phyloP scores from a whole-genome alignment of 352 stramenopile species.

The Phytophthora citrophthora region DNA sequence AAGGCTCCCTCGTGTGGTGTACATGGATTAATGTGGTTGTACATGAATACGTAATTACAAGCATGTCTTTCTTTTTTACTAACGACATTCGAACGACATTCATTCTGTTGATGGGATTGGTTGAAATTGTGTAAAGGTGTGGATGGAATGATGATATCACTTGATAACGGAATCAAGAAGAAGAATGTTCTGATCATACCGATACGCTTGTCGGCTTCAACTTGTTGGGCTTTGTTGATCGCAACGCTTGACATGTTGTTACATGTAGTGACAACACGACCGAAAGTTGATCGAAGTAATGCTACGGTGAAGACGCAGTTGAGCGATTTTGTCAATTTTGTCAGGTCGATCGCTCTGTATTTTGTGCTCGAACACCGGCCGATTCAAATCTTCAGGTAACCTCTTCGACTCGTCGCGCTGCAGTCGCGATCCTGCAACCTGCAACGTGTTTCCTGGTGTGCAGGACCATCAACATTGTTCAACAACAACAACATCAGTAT shows the following conservation, averaged over 20 bases:
- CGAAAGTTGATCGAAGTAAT: slow-evolving; percentile 1
- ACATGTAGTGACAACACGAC: neutral
- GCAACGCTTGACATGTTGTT: neutral
- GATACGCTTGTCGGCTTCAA: neutral
- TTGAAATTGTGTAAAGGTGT: neutral
- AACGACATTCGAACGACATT: neutral
- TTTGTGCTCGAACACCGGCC: slow-evolving; percentile 5
- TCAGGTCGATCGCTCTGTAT: slow-evolving; percentile 6
- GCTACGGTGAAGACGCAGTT: slow-evolving; percentile 3
- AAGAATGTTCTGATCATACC: no score
- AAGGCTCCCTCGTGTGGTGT: slow-evolving; percentile 1
- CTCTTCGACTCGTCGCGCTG: slow-evolving; percentile 27
- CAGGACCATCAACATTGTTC: slow-evolving; percentile 6
- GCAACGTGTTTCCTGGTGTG: neutral
- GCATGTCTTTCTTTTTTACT: neutral
- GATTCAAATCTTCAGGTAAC: slow-evolving; percentile 19
- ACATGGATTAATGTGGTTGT: neutral
- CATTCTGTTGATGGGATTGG: neutral
- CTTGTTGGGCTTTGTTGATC: neutral
- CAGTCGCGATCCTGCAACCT: slow-evolving; percentile 19
- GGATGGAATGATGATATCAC: no score
- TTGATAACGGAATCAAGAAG: no score
- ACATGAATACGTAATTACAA: slow-evolving; percentile 10
- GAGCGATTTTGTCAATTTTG: neutral
- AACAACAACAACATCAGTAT: neutral